phyloP scores from a whole-genome alignment of 257 asterid species.

The Craterostigma plantagineum region DNA sequence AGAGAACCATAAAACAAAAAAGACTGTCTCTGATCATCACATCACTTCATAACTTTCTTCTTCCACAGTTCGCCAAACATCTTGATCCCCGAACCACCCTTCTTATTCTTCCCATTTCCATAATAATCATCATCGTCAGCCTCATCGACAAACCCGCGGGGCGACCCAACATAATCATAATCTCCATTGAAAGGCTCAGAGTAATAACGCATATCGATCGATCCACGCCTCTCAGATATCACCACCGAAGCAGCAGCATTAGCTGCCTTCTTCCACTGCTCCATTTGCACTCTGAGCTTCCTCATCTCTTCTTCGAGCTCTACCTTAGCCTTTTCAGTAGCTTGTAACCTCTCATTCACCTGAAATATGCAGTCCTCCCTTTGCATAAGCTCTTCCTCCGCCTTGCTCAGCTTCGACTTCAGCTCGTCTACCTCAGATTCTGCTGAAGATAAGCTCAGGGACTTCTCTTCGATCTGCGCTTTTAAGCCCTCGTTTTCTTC shows the following conservation, averaged over 20 bases:
- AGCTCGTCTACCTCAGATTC: constrained; percentile 27
- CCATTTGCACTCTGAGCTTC: constrained; percentile 71
- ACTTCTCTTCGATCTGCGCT: constrained; percentile 28
- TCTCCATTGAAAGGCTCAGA: constrained; percentile 26
- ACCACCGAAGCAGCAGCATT: constrained; percentile 89
- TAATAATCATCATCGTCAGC: constrained; percentile 27
- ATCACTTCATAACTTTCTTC: constrained; percentile 62
- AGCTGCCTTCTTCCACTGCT: constrained; percentile 96
- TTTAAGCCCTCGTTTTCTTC: constrained; percentile 34
- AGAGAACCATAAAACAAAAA: too few species aligned
- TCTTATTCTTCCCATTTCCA: constrained; percentile 58
- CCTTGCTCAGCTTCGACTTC: constrained; percentile 17
- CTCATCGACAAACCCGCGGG: constrained; percentile 23
- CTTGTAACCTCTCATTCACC: constrained; percentile 31
- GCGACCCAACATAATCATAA: constrained; percentile 39
- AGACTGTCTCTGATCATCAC: background rate
- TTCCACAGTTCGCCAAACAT: constrained; percentile 90
- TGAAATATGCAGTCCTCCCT: constrained; percentile 16
- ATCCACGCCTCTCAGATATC: constrained; percentile 78
- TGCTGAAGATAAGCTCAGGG: constrained; percentile 17
- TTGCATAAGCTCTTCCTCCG: constrained; percentile 36
- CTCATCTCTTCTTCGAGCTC: constrained; percentile 67
- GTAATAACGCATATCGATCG: constrained; percentile 58
- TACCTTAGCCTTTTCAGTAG: constrained; percentile 32
- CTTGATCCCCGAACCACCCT: constrained; percentile 38